These are phyloP conservation scores for Russula foetens DNA, from an alignment of 768 basidiomycete genomes.

Conservation along the genomic window DNA sequence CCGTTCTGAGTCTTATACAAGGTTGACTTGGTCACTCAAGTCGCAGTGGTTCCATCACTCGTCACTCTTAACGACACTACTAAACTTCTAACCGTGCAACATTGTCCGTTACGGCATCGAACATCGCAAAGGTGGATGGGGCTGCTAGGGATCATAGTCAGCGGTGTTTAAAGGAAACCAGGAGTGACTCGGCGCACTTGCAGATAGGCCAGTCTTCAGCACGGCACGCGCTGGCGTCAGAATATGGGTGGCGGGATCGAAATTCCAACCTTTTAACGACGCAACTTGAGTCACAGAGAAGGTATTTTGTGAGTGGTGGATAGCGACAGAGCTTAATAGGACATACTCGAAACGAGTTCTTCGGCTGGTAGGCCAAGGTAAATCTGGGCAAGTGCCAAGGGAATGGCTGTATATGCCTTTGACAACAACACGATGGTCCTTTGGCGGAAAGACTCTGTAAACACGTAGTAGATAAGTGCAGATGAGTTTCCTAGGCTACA, in stretches of 20 bases:
- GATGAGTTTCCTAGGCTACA: neutral
- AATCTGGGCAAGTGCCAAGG: constrained; percentile 41
- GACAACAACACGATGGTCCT: constrained; percentile 49
- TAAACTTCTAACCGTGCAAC: constrained; percentile 30
- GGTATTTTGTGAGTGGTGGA: neutral
- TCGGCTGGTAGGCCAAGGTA: constrained; percentile 45
- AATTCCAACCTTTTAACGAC: constrained; percentile 41
- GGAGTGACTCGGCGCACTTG: neutral
- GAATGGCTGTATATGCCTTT: constrained; percentile 58
- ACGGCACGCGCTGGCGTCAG: constrained; percentile 32
- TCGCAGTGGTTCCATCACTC: neutral
- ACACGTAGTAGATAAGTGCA: neutral
- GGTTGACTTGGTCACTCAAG: too few relatives aligned
- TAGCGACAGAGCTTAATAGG: constrained; percentile 2
- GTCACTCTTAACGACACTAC: neutral
- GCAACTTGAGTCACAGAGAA: constrained; percentile 29
- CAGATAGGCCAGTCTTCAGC: neutral
- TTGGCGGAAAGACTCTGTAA: constrained; percentile 48
- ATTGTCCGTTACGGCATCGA: constrained; percentile 45
- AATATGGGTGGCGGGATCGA: constrained; percentile 37
- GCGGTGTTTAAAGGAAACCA: neutral
- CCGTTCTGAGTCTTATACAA: neutral
- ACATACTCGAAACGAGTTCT: constrained; percentile 28
- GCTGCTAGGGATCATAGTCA: constrained; percentile 21
- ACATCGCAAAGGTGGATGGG: constrained; percentile 40